Evolutionary conservation across 1,284 basidiomycete species (phyloP).

Genomic region (Sporisorium scitamineum): DNA sequence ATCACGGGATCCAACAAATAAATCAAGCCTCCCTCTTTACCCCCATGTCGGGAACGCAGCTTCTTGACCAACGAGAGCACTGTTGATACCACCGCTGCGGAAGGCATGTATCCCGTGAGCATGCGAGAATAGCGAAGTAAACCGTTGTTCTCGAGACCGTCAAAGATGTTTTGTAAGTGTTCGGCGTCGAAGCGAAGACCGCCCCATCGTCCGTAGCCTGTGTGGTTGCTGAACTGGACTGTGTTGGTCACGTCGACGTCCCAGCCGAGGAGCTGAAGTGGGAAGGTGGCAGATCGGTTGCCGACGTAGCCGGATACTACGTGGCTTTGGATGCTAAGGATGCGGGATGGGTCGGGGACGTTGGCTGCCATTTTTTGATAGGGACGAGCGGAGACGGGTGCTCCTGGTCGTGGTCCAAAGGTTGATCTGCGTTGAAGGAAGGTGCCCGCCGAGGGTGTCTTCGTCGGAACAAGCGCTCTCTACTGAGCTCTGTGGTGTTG

Average conservation of each 20-base stretch:
- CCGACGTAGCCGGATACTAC: slow-evolving; percentile 95
- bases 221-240: slow-evolving; percentile 84
- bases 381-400: no score
- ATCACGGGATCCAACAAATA: slow-evolving; percentile 83
- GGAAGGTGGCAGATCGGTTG: slow-evolving; percentile 87
- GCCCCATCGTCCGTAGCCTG: slow-evolving; percentile 75
- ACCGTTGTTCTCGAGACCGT: slow-evolving; percentile 59
- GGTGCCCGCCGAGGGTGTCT: no score
- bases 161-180: slow-evolving; percentile 69
- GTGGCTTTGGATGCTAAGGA: slow-evolving; percentile 84
- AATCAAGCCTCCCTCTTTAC: slow-evolving; percentile 72
- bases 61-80: slow-evolving; percentile 77
- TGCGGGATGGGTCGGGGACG: slow-evolving; percentile 38
- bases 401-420: not conserved
- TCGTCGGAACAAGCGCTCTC: no score
- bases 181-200: slow-evolving; percentile 69
- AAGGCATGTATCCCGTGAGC: slow-evolving; percentile 80
- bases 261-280: slow-evolving; percentile 91
- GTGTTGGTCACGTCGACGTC: slow-evolving; percentile 98
- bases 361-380: slow-evolving; percentile 47
- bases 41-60: slow-evolving; percentile 73
- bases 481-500: no score
- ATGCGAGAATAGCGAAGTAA: slow-evolving; percentile 60
- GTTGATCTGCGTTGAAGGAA: no score
- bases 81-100: slow-evolving; percentile 80